Evolutionary conservation across 306 rosid genomes (phyloP), one percentile per base, ranked within the genome.

Genomic region (Sophora flavescens): DNA sequence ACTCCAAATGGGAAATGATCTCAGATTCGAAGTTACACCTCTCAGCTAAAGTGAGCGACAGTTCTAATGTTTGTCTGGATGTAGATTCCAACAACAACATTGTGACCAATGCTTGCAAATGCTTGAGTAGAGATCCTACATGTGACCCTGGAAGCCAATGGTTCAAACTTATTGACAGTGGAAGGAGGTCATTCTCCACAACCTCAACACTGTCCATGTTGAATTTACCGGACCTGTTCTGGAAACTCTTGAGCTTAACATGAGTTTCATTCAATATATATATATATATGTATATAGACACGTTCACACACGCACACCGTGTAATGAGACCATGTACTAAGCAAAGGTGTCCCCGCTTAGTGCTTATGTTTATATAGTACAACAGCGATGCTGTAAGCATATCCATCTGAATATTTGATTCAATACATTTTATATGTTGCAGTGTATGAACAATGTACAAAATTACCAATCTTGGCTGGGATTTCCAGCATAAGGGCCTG

Each of bases 131-230:
- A 26, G 97, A 90, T 39, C 56, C 8, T 1, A 16, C 68, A 3
- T 94, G 98, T 15, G 91, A 92, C 83, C 97, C 97, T 0, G 86
- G 39, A 32, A 90, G 88, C 84, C 98, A 95, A 45, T 92, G 97
- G 98, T 92, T 92, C 82, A 89, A 87, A 67, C 89, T 92, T 14
- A 91, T 92, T 22, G 89, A 88, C 48, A 88, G 89, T 41, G 85
- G 92, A 1, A 80, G 75, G 53, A 79, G 81, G 47, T 66, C 88
- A 16, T 45, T 18, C 32, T 7, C 66, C 2, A 13, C 44, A 10
- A 45, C 8, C 4, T 54, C 82, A 15, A 44, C 70, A 16, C 51
- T 71, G 8, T 71, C 91, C 6, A 52, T 65, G 54, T 58, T 74
- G 36, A 82, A 68, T 38, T 72, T 77, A 26, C 62, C 72, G 6